Conservation (phyloP, 495 filamentous ascomycete genomes). For the Neurospora hispaniola region DNA sequence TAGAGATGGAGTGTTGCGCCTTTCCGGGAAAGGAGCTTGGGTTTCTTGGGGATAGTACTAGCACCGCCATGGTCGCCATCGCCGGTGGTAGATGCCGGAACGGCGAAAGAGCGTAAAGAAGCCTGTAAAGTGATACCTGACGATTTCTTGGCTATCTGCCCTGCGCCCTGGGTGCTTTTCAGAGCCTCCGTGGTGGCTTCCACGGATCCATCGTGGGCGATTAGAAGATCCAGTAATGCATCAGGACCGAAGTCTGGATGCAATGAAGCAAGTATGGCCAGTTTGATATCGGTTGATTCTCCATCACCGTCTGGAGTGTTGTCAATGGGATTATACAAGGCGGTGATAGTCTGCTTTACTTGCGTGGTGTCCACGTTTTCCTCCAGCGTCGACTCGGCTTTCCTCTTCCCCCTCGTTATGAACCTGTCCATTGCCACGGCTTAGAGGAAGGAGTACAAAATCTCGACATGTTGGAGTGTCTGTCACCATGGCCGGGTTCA, state of each 20-base stretch:
- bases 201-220: constrained; percentile 70
- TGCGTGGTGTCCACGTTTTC: background rate
- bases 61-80: constrained; percentile 9
- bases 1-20: constrained; percentile 77
- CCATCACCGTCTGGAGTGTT: constrained; percentile 23
- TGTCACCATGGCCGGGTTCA: background rate
- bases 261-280: constrained; percentile 73
- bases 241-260: constrained; percentile 52
- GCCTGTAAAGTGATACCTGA: constrained; percentile 36
- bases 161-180: constrained; percentile 6
- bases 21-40: constrained; percentile 52
- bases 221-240: constrained; percentile 63
- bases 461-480: background rate
- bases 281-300: constrained; percentile 79
- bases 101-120: constrained; percentile 45
- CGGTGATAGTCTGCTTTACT: background rate
- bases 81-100: constrained; percentile 20
- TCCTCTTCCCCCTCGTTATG: constrained; percentile 33
- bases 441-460: background rate
- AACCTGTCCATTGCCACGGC: constrained; percentile 32
- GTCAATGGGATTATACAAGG: background rate
- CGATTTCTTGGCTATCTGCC: constrained; percentile 10
- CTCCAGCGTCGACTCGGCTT: constrained; percentile 10
- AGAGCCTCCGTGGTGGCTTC: constrained; percentile 48
- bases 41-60: constrained; percentile 26